A percentile compares a stretch with the other conserved stretches of the same genome.
phyloP scores from a whole-genome alignment of 2,329 filamentous ascomycete species.

The Metarhizium guizhouense region DNA sequence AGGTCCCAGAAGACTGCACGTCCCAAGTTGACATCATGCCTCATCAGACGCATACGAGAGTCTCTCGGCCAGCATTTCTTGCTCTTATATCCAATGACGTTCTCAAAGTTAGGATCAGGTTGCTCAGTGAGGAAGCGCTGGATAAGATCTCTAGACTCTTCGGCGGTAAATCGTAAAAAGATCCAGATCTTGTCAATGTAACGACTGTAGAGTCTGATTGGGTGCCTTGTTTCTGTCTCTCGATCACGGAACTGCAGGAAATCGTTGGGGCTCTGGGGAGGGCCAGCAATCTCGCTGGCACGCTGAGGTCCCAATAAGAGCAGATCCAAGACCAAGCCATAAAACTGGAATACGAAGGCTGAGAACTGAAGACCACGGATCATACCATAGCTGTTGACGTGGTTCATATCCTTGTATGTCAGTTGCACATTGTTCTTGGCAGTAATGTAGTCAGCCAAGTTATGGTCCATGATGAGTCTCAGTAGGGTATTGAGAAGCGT shows the following conservation, averaged over 20 bases:
- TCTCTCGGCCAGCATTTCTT: conserved; percentile 99
- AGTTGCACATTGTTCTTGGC: conserved; percentile 99
- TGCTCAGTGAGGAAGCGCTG: conserved; percentile 97
- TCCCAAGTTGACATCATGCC: conserved; percentile 95
- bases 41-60: conserved; percentile 95
- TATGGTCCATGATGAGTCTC: conserved; percentile 97
- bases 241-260: conserved; percentile 95
- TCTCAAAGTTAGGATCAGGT: conserved; percentile 97
- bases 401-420: conserved; percentile 99
- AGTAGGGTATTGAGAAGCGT: conserved; percentile 90
- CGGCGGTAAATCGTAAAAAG: conserved; percentile 85
- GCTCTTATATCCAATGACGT: conserved; percentile 97
- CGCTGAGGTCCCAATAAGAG: conserved; percentile 86
- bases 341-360: conserved; percentile 98
- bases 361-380: conserved; percentile 97
- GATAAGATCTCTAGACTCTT: conserved; percentile 91
- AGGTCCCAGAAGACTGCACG: conserved; percentile 98
- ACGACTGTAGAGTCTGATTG: conserved; percentile 92
- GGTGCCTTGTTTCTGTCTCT: conserved; percentile 85
- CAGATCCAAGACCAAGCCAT: conserved; percentile 89
- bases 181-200: conserved; percentile 99
- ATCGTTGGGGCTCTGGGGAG: conserved; percentile 88
- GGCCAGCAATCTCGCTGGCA: conserved; percentile 95
- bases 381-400: conserved; percentile 97
- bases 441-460: conserved; percentile 96